Evolutionary conservation across 108 stramenopile species (phyloP), one percentile per base, ranked within the genome.

Genomic region (Skeletonema tropicum): DNA sequence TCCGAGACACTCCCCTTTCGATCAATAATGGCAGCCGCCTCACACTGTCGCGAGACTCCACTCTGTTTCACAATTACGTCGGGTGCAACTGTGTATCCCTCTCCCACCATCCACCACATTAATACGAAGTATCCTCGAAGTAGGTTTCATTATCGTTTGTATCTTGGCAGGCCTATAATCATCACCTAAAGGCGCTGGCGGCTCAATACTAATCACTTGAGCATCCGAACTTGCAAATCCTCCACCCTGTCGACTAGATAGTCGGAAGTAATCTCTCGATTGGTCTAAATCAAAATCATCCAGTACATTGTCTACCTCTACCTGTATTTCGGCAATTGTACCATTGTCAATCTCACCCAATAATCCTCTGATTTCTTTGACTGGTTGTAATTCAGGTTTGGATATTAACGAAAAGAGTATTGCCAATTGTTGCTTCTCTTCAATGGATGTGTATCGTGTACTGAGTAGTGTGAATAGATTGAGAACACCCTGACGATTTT

Each of bases 341-440:
- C 89, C 91, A 77, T 96, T 90, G 72, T 96, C 95, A 11, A 88
- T 76, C 80, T 96, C 95, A 6, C 91, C 92, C 45, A 96, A 70
- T 19, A 96, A 68, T 32, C 84, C 73, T 67, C 75, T 68, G 45
- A 96, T 96, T 72, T 94, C 91, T 25, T 75, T 66, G 11, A 88
- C 85, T 30, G 95, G 95, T 79, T 95, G 94, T 25, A 92, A 77
- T 45, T 77, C 62, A 21, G 92, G 90, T 61, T 77, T 59, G 33
- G 86, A 78, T 59, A 96, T 88, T 69, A 96, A 76, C 0, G 91
- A 90, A 83, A 96, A 96, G n/a, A 96, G 81, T 63, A 96, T 87
- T 46, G 95, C 91, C 61, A 96, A 87, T 68, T 96, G 95, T 67
- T 77, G 78, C 60, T 96, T 96, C 38, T 83, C 87, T 32, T 87